These are phyloP conservation scores for Lithospermum erythrorhizon DNA, from an alignment of 257 asterid genomes.

Conservation along the genomic window DNA sequence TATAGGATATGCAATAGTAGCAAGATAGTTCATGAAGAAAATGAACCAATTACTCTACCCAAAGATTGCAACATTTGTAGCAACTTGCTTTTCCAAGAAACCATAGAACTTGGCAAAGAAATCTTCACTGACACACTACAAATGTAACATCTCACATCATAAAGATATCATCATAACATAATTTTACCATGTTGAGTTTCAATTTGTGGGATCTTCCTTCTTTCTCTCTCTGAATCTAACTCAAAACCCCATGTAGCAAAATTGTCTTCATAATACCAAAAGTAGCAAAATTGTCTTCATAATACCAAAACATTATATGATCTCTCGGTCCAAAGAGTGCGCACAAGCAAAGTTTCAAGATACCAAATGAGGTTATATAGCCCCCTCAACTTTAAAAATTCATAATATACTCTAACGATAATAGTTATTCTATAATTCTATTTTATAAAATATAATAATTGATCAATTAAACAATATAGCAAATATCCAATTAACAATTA, in stretches of 20 bases:
- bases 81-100: not conserved
- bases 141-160: not conserved
- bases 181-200: not conserved
- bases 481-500: no score
- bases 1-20: no score
- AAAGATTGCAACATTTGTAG: not conserved
- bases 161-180: conserved; percentile 2
- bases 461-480: no score
- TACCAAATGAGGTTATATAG: no score
- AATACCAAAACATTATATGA: not conserved
- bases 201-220: not conserved
- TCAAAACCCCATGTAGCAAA: not conserved
- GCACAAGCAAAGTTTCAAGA: not conserved
- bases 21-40: no score
- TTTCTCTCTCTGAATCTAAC: not conserved
- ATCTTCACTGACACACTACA: conserved; percentile 1
- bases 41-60: not conserved
- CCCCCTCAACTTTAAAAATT: no score
- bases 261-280: not conserved
- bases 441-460: no score
- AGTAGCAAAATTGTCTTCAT: not conserved
- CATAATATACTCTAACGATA: no score
- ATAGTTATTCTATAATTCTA: no score
- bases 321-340: not conserved
- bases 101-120: not conserved